Evolutionary conservation across 257 asterid species (phyloP).

Genomic region (Catharanthus roseus): DNA sequence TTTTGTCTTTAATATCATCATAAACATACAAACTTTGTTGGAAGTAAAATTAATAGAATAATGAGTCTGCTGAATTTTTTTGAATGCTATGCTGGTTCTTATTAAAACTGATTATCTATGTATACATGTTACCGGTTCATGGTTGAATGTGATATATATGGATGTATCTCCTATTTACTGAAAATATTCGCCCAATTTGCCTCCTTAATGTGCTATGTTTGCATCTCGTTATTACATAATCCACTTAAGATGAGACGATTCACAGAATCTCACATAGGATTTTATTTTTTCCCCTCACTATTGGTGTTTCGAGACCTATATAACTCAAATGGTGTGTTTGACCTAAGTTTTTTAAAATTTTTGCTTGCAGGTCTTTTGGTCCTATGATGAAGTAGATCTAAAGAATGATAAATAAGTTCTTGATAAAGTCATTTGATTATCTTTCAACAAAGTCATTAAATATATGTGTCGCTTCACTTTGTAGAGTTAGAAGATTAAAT

Average conservation of each 20-base stretch:
- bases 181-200: neutral
- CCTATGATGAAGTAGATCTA: slow-evolving; percentile 29
- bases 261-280: neutral
- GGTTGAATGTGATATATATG: neutral
- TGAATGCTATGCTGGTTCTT: no score
- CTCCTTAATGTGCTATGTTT: neutral
- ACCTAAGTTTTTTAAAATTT: neutral
- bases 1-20: neutral
- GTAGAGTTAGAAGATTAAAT: slow-evolving; percentile 67
- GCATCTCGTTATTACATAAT: neutral
- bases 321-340: neutral
- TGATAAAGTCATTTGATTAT: slow-evolving; percentile 8
- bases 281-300: neutral
- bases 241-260: neutral
- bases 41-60: neutral
- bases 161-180: neutral
- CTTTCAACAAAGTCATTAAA: slow-evolving; percentile 67
- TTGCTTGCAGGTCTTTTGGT: slow-evolving; percentile 33
- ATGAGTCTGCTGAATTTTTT: neutral
- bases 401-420: slow-evolving; percentile 43
- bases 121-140: no score
- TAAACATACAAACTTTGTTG: neutral
- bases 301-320: neutral
- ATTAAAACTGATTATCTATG: no score
- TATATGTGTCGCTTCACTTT: slow-evolving; percentile 69